phyloP scores from a whole-genome alignment of 176 grass and related monocot genomes.

The Bolboschoenus planiculmis region DNA sequence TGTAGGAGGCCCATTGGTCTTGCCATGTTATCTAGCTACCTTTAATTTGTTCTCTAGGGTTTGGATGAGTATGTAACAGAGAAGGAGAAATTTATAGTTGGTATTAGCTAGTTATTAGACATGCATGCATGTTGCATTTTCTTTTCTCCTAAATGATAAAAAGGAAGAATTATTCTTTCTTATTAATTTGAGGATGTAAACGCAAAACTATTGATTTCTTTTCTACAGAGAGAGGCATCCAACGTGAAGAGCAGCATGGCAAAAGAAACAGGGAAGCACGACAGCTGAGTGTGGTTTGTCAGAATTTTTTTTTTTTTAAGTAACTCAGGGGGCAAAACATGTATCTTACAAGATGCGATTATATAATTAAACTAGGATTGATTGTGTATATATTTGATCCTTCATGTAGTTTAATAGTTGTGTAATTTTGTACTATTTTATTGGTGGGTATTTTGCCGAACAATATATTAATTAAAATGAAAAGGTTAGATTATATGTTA shows the following conservation, averaged over 20 bases:
- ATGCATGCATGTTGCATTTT: conserved; percentile 11
- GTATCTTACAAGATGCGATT: background rate
- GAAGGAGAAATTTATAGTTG: conserved; percentile 18
- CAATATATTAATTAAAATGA: background rate
- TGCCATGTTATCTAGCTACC: conserved; percentile 8
- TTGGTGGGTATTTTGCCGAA: background rate
- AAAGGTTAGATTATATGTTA: background rate
- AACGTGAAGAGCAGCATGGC: conserved; percentile 12
- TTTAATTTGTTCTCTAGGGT: background rate
- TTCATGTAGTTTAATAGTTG: background rate
- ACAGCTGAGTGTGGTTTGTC: background rate
- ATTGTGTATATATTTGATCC: background rate
- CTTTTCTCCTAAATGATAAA: background rate
- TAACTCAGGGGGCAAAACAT: background rate
- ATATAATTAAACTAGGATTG: background rate
- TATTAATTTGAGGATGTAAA: background rate
- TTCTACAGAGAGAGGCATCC: background rate
- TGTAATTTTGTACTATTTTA: background rate
- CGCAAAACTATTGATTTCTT: background rate
- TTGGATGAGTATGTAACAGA: background rate
- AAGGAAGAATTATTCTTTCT: background rate
- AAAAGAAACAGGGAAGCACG: conserved; percentile 9
- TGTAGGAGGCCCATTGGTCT: conserved; percentile 3
- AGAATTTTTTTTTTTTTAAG: background rate
- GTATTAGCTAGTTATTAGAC: conserved; percentile 10